Base-by-base conservation (phyloP, 1,284 basidiomycete genomes). In the Puccinia novopanici region DNA sequence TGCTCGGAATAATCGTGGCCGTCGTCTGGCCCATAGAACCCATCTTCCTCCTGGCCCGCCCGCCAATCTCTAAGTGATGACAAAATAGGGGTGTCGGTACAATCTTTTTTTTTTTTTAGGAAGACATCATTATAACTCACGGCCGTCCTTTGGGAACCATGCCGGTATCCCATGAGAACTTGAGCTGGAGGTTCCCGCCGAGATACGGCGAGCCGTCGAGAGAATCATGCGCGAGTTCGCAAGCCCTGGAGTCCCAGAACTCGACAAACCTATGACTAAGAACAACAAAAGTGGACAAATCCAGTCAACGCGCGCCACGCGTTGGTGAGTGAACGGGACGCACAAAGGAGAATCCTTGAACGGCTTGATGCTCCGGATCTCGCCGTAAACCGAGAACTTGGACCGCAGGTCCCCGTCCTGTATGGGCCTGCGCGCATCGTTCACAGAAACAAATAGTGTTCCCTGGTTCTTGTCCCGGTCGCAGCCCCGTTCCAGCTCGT, bases 381-480 rank as follows among this genome's bases (percentile, higher is more conserved):
- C 94, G 19, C 96, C 96, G 83, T 92, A 96, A 73, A 91, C 90
- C 82, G 92, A 90, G 84, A 96, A 95, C 84, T 92, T 91, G 61
- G 91, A 88, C 2, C 91, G 89, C 0, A 98, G 89, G 86, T 95
- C 93, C 74, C 90, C 90, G 82, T 96, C 93, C 81, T 93, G 90
- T 67, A 97, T 90, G 3, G 89, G 85, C 82, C 91, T 89, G 48
- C 90, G 89, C 1, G 90, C 89, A 82, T 90, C 90, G 81, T 90
- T 89, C 59, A 97, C 86, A 0, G 91, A 90, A 42, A 95, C 90
- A 82, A 94, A 89, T 3, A 98, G 87, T 6, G 92, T 92, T 17
- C 95, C 93, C 87, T 94, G 94, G 85, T 95, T 95, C 86, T 92
- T 95, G 72, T 95, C 93, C 63, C 91, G 89, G 78, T 94, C 92